Evolutionary conservation across 2,329 filamentous ascomycete genomes (phyloP).

Genomic region (Botrytis byssoidea): DNA sequence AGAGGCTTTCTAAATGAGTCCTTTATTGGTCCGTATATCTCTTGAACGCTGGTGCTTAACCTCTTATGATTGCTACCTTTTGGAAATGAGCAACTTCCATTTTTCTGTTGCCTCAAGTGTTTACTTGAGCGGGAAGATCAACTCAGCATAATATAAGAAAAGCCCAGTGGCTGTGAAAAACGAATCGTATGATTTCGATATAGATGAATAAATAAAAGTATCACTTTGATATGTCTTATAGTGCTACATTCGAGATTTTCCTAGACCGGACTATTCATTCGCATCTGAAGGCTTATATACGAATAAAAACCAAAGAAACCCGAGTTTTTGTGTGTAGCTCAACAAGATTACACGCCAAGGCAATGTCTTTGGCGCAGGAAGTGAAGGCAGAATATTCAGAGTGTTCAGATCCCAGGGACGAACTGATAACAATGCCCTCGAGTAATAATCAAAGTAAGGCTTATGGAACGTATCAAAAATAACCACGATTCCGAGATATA

Average conservation of each 20-base stretch:
- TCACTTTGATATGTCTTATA: background rate
- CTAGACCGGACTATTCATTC: background rate
- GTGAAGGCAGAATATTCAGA: background rate
- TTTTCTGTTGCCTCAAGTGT: background rate
- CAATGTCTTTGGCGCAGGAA: background rate
- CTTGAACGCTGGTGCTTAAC: no score
- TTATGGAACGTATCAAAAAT: no score
- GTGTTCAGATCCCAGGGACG: background rate
- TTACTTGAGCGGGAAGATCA: background rate
- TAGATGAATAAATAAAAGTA: background rate
- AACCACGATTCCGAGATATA: no score
- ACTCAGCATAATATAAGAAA: background rate
- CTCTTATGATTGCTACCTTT: background rate
- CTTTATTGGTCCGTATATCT: background rate
- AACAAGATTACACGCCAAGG: background rate
- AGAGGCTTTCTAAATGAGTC: background rate
- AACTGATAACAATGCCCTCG: background rate
- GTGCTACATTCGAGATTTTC: no score
- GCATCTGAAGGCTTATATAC: background rate
- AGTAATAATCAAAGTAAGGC: background rate
- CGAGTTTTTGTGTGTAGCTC: background rate
- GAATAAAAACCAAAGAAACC: no score
- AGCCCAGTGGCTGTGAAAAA: background rate
- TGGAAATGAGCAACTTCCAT: background rate
- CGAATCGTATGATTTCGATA: background rate